phyloP scores from a whole-genome alignment of 2,329 filamentous ascomycete species.

The Fusarium sterilihyphosum region DNA sequence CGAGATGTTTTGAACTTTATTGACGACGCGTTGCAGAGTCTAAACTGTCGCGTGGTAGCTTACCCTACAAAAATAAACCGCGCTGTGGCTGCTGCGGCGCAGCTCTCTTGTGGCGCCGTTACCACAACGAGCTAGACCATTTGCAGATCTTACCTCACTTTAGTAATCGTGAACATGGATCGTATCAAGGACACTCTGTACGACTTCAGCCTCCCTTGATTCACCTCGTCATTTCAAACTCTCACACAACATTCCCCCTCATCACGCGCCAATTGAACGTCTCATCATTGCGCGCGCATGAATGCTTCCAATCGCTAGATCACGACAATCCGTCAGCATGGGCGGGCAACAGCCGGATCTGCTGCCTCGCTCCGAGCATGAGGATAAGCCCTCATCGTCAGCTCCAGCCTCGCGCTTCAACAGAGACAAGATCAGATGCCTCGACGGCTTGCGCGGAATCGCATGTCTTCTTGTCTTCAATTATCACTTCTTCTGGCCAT shows the following conservation, averaged over 20 bases:
- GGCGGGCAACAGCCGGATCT: constrained; percentile 28
- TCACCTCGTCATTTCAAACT: constrained; percentile 1
- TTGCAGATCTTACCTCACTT: constrained; percentile 14
- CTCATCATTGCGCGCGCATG: constrained; percentile 7
- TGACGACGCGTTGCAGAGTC: neutral
- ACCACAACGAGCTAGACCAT: neutral
- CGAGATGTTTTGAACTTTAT: neutral
- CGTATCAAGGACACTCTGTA: constrained; percentile 30
- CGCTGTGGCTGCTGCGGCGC: neutral
- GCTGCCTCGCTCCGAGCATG: constrained; percentile 28
- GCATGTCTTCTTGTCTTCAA: constrained; percentile 56
- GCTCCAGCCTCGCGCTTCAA: constrained; percentile 12
- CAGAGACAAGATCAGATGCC: constrained; percentile 51
- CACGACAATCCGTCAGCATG: constrained; percentile 32
- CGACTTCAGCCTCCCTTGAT: constrained; percentile 15
- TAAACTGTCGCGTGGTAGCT: neutral
- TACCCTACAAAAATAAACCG: neutral
- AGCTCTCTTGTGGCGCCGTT: neutral
- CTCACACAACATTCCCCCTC: neutral
- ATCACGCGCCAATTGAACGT: neutral
- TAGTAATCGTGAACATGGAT: constrained; percentile 16
- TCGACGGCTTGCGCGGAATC: constrained; percentile 55
- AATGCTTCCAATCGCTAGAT: constrained; percentile 29
- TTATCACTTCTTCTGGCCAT: constrained; percentile 55
- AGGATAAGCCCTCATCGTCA: constrained; percentile 21